These are phyloP conservation scores for Candida lessepsii DNA, from an alignment of 805 yeast genomes.

Conservation along the genomic window DNA sequence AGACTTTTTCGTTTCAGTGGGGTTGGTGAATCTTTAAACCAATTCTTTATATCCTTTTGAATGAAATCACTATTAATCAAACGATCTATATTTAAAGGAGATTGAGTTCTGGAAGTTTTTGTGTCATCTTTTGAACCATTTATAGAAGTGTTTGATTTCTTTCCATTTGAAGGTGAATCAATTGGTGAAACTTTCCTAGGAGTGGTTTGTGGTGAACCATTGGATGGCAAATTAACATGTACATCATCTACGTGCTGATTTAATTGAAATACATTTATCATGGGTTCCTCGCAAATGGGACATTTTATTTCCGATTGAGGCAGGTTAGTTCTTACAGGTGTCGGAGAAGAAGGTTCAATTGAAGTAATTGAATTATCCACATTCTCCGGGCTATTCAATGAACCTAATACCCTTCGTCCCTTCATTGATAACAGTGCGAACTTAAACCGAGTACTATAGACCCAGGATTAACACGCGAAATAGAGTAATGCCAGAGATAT, in stretches of 20 bases:
- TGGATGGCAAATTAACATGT: constrained; percentile 40
- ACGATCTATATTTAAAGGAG: constrained; percentile 10
- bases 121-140: too few species aligned
- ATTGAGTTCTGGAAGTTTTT: constrained; percentile 1
- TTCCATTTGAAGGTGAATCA: constrained; percentile 12
- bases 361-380: constrained; percentile 6
- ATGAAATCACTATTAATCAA: constrained; percentile 17
- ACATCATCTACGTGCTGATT: constrained; percentile 71
- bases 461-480: too few species aligned
- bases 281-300: constrained; percentile 67
- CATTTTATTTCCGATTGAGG: constrained; percentile 34
- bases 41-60: constrained; percentile 40
- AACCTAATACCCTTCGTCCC: constrained; percentile 22
- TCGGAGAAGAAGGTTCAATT: constrained; percentile 2
- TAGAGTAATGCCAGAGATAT: too few species aligned
- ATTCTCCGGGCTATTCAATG: constrained; percentile 22
- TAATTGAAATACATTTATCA: constrained; percentile 54
- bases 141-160: too few species aligned
- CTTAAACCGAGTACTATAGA: neutral
- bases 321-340: neutral
- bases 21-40: constrained; percentile 29
- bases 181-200: neutral
- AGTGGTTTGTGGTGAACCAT: neutral
- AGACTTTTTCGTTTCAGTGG: constrained; percentile 36
- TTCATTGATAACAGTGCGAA: constrained; percentile 7